phyloP scores from a whole-genome alignment of 192 early-diverging fungal species.

The Podila minutissima region DNA sequence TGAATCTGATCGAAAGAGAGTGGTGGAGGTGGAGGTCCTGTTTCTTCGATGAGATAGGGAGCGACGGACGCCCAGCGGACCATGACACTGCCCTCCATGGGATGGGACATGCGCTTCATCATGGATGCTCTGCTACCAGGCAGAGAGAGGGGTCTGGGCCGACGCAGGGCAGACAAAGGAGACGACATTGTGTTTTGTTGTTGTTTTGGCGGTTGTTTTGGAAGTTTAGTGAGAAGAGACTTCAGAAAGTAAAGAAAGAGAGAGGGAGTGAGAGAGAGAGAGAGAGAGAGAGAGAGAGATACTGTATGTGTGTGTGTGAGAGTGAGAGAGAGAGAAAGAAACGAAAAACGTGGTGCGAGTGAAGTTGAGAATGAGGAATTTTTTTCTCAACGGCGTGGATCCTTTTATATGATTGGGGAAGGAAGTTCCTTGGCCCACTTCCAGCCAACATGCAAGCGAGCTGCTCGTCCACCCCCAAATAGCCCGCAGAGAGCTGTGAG shows the following conservation, averaged over 20 bases:
- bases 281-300: background rate
- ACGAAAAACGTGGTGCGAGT: background rate
- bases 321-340: background rate
- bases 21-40: constrained; percentile 6
- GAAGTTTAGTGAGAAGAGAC: background rate
- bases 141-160: constrained; percentile 24
- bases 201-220: background rate
- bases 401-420: too few relatives aligned
- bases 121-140: background rate
- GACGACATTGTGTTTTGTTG: constrained; percentile 1
- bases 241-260: background rate
- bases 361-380: background rate
- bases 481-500: too few relatives aligned
- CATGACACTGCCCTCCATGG: too few relatives aligned
- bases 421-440: too few relatives aligned
- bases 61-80: constrained; percentile 13
- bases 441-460: too few relatives aligned
- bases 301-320: background rate
- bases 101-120: too few relatives aligned
- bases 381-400: too few relatives aligned
- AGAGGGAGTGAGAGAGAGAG: background rate
- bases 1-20: background rate
- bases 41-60: background rate
- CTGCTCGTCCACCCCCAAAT: too few relatives aligned
- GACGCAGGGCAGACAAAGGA: constrained; percentile 21